Base-by-base conservation (phyloP, 2,329 filamentous ascomycete species). In the Exophiala lecanii-corni region DNA sequence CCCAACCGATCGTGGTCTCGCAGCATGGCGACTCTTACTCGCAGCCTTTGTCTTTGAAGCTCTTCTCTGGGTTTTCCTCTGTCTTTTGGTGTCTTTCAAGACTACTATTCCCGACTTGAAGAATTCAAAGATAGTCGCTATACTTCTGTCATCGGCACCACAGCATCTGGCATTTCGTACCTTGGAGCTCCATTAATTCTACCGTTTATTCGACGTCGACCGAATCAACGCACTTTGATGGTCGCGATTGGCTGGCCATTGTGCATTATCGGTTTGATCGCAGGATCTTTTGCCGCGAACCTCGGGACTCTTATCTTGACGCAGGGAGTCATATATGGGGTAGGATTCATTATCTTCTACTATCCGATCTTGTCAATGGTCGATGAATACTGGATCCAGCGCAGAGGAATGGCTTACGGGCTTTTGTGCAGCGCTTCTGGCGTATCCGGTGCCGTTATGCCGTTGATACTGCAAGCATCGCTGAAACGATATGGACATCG, bases 381-480 rank as follows among this genome's bases (percentile, higher is more conserved):
- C 15, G 63, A 68, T 44, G 65, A 69, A 41, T 68, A 53, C 49
- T 69, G 59, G 60, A 55, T 69, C 15, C 45, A 47, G 2, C 57
- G 65, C 13, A 59, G 63, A 37, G 70, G 70, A 3, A 53, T 56
- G 49, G 54, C 54, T 7, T 56, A 53, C 25, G 51, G 53, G 1
- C 12, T 56, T 9, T 26, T 56, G 20, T 56, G 49, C 43, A 34
- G 25, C n/a, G 45, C 54, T 0, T 65, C 68, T 9, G 73, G 72
- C 2, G 52, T 69, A 3, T 67, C 67, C 1, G 72, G 72, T 3
- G 64, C 67, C 3, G 59, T 70, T 7, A 61, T 74, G 33, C 72
- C 71, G 0, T 43, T 74, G 3, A 54, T 68, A 6, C 54, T 74
- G 6, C 62, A 71, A 50, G 65, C 63, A 49, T 54, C 73, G 3